Base-by-base conservation (phyloP, 75 land plant genomes). In the Azolla pinnata region DNA sequence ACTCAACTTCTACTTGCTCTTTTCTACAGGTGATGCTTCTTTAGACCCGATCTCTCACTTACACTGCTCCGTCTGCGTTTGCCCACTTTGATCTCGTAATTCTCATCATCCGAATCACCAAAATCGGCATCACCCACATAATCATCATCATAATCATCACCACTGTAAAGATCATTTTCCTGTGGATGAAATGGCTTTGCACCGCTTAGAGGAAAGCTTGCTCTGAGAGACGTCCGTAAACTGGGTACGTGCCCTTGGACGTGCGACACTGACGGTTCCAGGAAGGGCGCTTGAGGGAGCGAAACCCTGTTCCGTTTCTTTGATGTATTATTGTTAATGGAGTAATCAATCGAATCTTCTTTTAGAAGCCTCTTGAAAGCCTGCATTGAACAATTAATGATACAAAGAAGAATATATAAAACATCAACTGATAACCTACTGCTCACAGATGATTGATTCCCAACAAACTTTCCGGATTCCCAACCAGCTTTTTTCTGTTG, bases 261-360 rank as follows among this genome's bases (percentile, higher is more conserved):
- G 26, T 51, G 70, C 1, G 42, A 17, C 64, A 12, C 29, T 26
- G 33, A 16, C 63, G 42, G 21, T 25, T 47, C 35, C 45, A 24
- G 38, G 46, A 40, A 45, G 48, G 8, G 34, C 21, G 20, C 57
- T 21, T 1, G 49, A 35, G 20, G 86, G 74, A 21, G 1, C 2
- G 65, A 48, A 2, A 42, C 17, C 29, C 54, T 54, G 51, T 32
- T 66, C 51, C 86, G 67, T 40, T 90, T 95, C 62, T 73, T 77
- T 27, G 79, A 66, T 17, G 78, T 67, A 60, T 62, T 76, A 33
- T 91, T 77, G 63, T 86, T 86, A n/a, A 71, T 44, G 5, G 95
- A 56, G 54, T 90, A 95, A 54, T 95, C 99, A 52, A 90, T 56
- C 1, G 88, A 67, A 53, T 95, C 97, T 52, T 89, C 99, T 77